phyloP scores from a whole-genome alignment of 352 stramenopile genomes.

The Stramenopiles sp. region DNA sequence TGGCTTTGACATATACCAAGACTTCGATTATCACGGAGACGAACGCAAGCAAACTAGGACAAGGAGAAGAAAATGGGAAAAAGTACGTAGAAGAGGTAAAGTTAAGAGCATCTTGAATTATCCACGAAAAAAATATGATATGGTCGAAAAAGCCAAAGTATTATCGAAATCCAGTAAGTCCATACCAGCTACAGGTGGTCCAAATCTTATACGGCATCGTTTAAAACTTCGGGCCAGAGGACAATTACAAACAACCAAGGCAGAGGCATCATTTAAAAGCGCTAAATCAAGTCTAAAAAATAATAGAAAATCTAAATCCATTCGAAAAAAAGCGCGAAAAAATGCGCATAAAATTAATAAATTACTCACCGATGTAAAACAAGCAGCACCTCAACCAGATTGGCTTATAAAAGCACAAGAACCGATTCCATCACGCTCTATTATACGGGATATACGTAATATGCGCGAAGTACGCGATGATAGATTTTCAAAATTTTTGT shows the following conservation, averaged over 20 bases:
- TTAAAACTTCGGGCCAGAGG: neutral
- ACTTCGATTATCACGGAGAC: no score
- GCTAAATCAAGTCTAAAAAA: neutral
- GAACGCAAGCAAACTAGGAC: no score
- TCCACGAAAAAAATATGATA: neutral
- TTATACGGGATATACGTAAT: neutral
- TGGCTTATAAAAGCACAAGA: neutral
- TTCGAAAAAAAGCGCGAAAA: neutral
- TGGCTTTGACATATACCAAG: no score
- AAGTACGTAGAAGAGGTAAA: neutral
- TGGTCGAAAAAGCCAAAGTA: neutral
- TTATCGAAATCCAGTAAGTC: neutral
- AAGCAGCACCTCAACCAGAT: neutral
- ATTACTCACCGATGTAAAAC: neutral
- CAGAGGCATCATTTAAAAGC: neutral
- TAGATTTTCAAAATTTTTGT: neutral
- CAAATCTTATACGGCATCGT: neutral
- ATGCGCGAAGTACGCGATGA: neutral
- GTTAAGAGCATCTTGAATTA: neutral
- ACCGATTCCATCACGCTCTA: neutral
- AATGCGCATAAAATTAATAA: neutral
- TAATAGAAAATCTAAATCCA: neutral
- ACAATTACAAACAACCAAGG: neutral
- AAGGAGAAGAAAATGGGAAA: neutral
- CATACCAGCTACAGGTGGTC: neutral